Conservation (phyloP, 2,329 filamentous ascomycete species). For the Lecanicillium sp. region DNA sequence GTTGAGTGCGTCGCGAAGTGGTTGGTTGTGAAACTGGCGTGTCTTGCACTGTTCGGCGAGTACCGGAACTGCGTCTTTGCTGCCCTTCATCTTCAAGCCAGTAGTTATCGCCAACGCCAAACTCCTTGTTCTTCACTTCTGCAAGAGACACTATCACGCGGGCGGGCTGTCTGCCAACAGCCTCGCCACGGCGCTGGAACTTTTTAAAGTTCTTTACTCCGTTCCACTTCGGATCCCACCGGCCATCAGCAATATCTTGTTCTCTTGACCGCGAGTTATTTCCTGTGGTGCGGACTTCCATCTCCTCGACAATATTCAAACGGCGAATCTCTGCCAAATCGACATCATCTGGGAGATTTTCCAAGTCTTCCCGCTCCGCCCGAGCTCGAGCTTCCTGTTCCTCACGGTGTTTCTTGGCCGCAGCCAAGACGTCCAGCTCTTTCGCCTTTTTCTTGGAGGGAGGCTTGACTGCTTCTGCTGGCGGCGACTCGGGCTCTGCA, state of each 20-base stretch:
- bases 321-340: constrained; percentile 67
- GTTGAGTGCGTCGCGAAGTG: background rate
- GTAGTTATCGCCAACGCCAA: constrained; percentile 69
- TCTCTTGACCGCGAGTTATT: constrained; percentile 29
- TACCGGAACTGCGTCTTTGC: constrained; percentile 13
- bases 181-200: constrained; percentile 57
- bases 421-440: constrained; percentile 61
- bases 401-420: constrained; percentile 52
- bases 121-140: constrained; percentile 62
- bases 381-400: constrained; percentile 58
- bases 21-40: constrained; percentile 3
- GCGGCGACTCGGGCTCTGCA: constrained; percentile 14
- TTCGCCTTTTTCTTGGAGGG: constrained; percentile 41
- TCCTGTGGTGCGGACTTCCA: constrained; percentile 48
- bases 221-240: constrained; percentile 89
- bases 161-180: constrained; percentile 30
- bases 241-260: constrained; percentile 42
- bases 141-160: constrained; percentile 62
- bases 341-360: constrained; percentile 50
- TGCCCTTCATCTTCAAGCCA: constrained; percentile 55
- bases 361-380: constrained; percentile 46
- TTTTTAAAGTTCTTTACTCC: constrained; percentile 94
- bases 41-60: background rate
- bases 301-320: constrained; percentile 69
- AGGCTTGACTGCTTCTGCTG: constrained; percentile 21